Evolutionary conservation across 768 basidiomycete genomes (phyloP), one percentile per base, ranked within the genome.

Genomic region (Hemileccinum impolitum): DNA sequence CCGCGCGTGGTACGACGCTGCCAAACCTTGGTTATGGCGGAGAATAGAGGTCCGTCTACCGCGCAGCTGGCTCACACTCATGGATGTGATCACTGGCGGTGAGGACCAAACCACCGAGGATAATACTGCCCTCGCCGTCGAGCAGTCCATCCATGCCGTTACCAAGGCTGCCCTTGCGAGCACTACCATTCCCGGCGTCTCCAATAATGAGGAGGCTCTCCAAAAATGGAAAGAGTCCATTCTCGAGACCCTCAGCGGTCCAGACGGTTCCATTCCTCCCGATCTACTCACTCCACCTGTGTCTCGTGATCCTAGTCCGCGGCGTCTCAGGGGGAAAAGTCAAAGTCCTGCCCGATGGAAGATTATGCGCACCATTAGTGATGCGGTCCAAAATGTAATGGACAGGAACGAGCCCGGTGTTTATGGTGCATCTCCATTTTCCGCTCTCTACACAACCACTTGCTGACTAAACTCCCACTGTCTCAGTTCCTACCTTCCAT

Each of bases 11-110:
- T 81, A 82, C 61, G 78, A 81, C 25, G 90, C 88, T 1, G 87
- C 90, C n/a, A 86, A 85, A 57, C 90, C 90, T 0, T 93, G 86
- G 87, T 72, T 94, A 6, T 94, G 90, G 90, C 80, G 79, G 50
- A 82, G 82, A 51, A 72, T 93, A 53, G 90, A 92, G 64, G 85
- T 94, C 43, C 80, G 88, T 6, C 78, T 92, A 6, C 90, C 90
- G 10, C 79, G 84, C n/a, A 83, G 79, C 55, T 94, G 90, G 88
- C 80, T 94, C 13, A 74, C 87, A 10, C 75, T 94, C 37, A 78
- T 92, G 14, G 87, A 90, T 37, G 82, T 89, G 58, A 80, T 94
- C 30, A 77, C 84, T 1, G 87, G 85, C 67, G 82, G 81, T 15
- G 85, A 85, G 47, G 80, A 84, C 48, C 65, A 65, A 15, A 55